These are phyloP conservation scores for Cerrena zonata DNA, from an alignment of 1,284 basidiomycete genomes.

Conservation along the genomic window DNA sequence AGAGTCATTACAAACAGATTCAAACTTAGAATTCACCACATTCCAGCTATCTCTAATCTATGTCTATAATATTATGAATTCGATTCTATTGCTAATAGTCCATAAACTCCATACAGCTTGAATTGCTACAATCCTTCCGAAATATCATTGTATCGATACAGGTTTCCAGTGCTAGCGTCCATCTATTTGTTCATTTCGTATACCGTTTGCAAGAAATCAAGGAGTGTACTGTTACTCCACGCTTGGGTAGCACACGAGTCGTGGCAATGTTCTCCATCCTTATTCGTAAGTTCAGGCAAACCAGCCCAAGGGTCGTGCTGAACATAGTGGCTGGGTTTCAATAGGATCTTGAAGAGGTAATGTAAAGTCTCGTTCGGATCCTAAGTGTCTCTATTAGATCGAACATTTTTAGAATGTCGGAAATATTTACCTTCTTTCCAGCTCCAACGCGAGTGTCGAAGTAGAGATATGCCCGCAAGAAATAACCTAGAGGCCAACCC, in stretches of 20 bases:
- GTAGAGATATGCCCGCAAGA: slow-evolving; percentile 85
- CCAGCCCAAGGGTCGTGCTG: slow-evolving; percentile 82
- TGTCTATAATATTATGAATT: background rate
- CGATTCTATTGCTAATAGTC: background rate
- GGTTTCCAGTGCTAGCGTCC: background rate
- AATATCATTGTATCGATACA: background rate
- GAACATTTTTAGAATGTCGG: background rate
- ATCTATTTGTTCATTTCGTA: slow-evolving; percentile 33
- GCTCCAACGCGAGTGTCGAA: slow-evolving; percentile 66
- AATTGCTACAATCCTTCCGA: background rate
- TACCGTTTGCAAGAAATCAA: slow-evolving; percentile 80
- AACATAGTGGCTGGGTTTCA: slow-evolving; percentile 69
- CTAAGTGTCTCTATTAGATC: slow-evolving; percentile 30
- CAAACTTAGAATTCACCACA: no score
- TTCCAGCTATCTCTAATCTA: no score
- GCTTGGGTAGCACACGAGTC: slow-evolving; percentile 91
- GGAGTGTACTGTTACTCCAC: slow-evolving; percentile 83
- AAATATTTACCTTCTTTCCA: slow-evolving; percentile 57
- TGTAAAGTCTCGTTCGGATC: slow-evolving; percentile 72
- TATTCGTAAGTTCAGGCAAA: slow-evolving; percentile 86
- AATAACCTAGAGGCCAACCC: slow-evolving; percentile 93
- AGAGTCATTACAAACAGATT: no score
- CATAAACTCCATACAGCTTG: background rate
- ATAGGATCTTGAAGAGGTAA: slow-evolving; percentile 68
- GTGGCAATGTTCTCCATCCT: slow-evolving; percentile 70